Conservation (phyloP, 169 alveolate genomes). For the Plasmodium knowlesi region DNA sequence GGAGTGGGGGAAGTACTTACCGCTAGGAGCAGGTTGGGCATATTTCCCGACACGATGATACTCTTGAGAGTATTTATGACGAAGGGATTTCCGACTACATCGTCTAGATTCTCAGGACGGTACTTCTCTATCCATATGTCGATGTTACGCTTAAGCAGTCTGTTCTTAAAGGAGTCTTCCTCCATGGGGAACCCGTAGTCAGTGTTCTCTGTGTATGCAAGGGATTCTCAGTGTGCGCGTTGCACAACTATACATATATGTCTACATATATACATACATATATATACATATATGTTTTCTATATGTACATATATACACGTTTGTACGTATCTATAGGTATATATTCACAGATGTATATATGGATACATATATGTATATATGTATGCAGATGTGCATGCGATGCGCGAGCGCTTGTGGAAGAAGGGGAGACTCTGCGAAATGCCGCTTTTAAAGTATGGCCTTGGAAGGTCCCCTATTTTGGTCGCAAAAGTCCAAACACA, state of each 20-base stretch:
- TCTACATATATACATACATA: background rate
- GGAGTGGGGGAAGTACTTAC: constrained; percentile 72
- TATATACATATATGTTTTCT: no score
- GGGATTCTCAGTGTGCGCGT: background rate
- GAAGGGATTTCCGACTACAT: constrained; percentile 96
- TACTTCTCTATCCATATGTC: constrained; percentile 97
- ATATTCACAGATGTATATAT: background rate
- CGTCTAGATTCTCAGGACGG: constrained; percentile 95
- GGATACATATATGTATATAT: background rate
- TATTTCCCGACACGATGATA: constrained; percentile 95
- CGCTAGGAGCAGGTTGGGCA: constrained; percentile 97
- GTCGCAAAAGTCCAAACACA: background rate
- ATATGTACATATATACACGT: no score
- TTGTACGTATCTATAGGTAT: no score
- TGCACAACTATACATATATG: background rate
- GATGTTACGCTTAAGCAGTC: constrained; percentile 76
- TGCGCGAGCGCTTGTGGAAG: background rate
- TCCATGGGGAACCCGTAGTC: background rate
- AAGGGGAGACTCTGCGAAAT: background rate
- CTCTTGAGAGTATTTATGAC: constrained; percentile 93
- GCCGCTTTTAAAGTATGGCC: constrained; percentile 2
- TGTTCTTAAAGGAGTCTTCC: constrained; percentile 69
- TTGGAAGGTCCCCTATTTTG: background rate
- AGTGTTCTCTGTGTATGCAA: background rate
- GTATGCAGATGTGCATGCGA: no score